These are phyloP conservation scores for Rhodofomes roseus DNA, from an alignment of 1,284 basidiomycete species.

Conservation along the genomic window DNA sequence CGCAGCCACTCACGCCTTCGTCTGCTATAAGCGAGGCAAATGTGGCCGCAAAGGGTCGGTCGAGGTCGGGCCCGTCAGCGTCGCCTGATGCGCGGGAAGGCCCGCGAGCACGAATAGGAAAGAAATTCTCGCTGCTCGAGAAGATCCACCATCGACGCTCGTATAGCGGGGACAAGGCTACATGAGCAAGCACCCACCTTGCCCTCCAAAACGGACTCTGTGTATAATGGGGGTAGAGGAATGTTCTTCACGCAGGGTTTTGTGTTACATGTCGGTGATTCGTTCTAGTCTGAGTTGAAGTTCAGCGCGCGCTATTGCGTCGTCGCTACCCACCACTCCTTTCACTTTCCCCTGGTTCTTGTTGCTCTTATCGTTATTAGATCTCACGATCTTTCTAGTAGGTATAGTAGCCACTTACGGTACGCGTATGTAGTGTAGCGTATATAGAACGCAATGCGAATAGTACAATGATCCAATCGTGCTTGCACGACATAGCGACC, in stretches of 20 bases:
- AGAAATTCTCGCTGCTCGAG: slow-evolving; percentile 2
- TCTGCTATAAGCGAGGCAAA: neutral
- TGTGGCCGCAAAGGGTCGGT: neutral
- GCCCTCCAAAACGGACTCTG: neutral
- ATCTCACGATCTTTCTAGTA: neutral
- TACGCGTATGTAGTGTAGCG: neutral
- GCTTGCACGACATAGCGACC: too few relatives aligned
- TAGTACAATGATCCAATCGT: neutral
- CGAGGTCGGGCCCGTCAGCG: neutral
- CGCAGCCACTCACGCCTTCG: neutral
- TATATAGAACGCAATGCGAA: neutral
- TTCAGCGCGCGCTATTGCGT: neutral
- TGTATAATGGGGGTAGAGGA: neutral
- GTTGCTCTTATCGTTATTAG: neutral
- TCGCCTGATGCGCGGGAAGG: neutral
- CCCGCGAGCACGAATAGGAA: neutral
- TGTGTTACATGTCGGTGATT: neutral
- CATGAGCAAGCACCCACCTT: neutral
- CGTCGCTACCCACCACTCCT: neutral
- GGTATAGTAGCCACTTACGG: neutral
- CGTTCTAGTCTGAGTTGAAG: neutral
- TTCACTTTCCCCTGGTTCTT: neutral
- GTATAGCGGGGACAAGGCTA: neutral
- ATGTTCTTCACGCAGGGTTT: too few relatives aligned
- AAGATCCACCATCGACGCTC: slow-evolving; percentile 2